Evolutionary conservation across 2,329 filamentous ascomycete genomes (phyloP), one percentile per base, ranked within the genome.

Genomic region (Aspergillus pseudonomiae): DNA sequence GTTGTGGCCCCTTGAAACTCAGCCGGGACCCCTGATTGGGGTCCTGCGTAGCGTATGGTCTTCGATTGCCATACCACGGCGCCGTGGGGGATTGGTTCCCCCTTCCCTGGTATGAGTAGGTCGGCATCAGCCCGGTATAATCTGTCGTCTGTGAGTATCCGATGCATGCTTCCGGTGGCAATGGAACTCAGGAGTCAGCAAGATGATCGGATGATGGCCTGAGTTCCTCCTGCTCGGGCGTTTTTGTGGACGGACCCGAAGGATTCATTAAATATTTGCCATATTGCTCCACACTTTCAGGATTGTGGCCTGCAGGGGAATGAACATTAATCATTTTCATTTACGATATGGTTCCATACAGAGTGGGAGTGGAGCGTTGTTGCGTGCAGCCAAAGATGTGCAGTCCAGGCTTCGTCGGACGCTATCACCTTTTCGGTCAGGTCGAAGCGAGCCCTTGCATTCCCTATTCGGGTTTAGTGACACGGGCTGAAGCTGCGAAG

Each of bases 71-170:
- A 69, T 28, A 81, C 74, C 28, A 84, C 66, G 6, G 77, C 77
- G 19, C 72, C 78, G 52, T 82, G 63, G 39, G 71, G 66, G 63
- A 81, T 67, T 7, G 82, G 81, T 12, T 80, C 63, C 6, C 81
- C 82, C 21, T 76, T 76, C n/a, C 82, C 82, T 2, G 83, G 83
- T 43, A 85, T 84, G 7, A 85, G 74, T 21, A 84, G 67, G 26
- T 76, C 73, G 7, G 78, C 71, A 54, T 65, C 52, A 54, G 70
- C 68, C 24, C 57, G 48, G 14, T 63, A 56, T 28, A 62, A 28
- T 19, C 16, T 58, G 46, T 39, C 46, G 26, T 62, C 60, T 16
- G 54, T 62, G 16, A 62, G 45, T 34, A 50, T 21, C 6, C 46
- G 36, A 32, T 59, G 48, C 60, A 62, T 62, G 10, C 7, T 58